Conservation (phyloP, 495 filamentous ascomycete genomes). For the Cenococcum geophilum region DNA sequence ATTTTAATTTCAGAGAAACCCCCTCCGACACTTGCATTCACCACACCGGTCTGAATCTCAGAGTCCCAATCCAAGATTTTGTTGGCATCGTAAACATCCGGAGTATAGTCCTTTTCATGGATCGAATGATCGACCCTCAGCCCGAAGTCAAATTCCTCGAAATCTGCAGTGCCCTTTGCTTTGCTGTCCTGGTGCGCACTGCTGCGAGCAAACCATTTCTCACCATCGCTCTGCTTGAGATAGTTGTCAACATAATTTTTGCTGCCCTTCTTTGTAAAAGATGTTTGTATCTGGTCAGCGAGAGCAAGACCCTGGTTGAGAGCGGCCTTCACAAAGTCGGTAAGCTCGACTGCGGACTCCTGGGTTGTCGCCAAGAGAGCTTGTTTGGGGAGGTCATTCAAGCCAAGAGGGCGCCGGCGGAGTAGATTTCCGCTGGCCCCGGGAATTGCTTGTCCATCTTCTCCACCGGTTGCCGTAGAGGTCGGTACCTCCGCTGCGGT, state of each 20-base stretch:
- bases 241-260: background rate
- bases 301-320: background rate
- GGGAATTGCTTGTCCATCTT: too few relatives aligned
- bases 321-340: constrained; percentile 2
- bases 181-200: constrained; percentile 54
- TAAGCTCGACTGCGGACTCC: background rate
- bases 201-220: constrained; percentile 64
- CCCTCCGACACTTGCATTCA: constrained; percentile 37
- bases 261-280: too few relatives aligned
- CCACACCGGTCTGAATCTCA: constrained; percentile 36
- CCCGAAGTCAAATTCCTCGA: constrained; percentile 56
- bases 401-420: too few relatives aligned
- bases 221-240: constrained; percentile 32
- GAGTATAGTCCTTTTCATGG: constrained; percentile 68
- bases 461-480: too few relatives aligned
- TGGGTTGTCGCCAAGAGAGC: background rate
- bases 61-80: constrained; percentile 50
- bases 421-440: too few relatives aligned
- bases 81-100: constrained; percentile 53
- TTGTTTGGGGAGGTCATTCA: too few relatives aligned
- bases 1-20: constrained; percentile 49
- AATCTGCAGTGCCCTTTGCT: constrained; percentile 54
- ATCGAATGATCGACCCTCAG: constrained; percentile 57
- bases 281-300: background rate
- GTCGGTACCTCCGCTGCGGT: too few relatives aligned